Conservation (phyloP, 768 basidiomycete genomes). For the Russula earlei region DNA sequence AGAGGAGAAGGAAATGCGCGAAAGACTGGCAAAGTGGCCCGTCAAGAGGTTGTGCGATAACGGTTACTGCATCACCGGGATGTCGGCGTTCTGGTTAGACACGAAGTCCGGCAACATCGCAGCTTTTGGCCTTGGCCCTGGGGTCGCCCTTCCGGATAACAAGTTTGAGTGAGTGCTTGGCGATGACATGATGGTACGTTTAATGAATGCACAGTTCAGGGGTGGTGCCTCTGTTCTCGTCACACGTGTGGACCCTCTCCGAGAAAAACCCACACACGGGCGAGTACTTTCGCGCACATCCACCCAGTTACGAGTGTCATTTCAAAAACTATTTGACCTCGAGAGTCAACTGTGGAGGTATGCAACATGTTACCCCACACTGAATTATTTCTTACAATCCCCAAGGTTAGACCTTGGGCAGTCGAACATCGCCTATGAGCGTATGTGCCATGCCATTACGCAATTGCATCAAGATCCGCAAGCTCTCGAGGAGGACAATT, state of each 20-base stretch:
- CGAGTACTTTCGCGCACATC: conserved; percentile 41
- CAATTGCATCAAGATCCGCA: conserved; percentile 47
- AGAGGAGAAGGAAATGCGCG: conserved; percentile 46
- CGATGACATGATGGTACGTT: conserved; percentile 1
- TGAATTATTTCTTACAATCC: neutral
- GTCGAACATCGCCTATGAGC: conserved; percentile 53
- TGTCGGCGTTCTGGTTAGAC: conserved; percentile 62
- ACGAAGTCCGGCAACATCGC: conserved; percentile 58
- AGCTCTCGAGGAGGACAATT: conserved; percentile 27
- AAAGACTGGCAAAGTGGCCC: conserved; percentile 63
- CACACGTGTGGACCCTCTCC: conserved; percentile 51
- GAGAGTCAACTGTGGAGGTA: conserved; percentile 42
- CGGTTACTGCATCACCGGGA: conserved; percentile 61
- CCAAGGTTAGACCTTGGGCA: conserved; percentile 56
- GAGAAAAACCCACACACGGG: conserved; percentile 44
- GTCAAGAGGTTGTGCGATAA: conserved; percentile 49
- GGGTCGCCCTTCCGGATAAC: conserved; percentile 51
- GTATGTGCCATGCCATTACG: conserved; percentile 61
- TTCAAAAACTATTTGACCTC: conserved; percentile 40
- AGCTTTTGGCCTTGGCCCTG: conserved; percentile 55
- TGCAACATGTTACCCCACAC: neutral
- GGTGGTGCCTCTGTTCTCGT: conserved; percentile 62
- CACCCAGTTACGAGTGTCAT: conserved; percentile 49
- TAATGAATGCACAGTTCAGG: conserved; percentile 29
- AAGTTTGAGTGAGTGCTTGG: conserved; percentile 51